phyloP scores from a whole-genome alignment of 805 yeast genomes.

The Wickerhamomyces mucosus region DNA sequence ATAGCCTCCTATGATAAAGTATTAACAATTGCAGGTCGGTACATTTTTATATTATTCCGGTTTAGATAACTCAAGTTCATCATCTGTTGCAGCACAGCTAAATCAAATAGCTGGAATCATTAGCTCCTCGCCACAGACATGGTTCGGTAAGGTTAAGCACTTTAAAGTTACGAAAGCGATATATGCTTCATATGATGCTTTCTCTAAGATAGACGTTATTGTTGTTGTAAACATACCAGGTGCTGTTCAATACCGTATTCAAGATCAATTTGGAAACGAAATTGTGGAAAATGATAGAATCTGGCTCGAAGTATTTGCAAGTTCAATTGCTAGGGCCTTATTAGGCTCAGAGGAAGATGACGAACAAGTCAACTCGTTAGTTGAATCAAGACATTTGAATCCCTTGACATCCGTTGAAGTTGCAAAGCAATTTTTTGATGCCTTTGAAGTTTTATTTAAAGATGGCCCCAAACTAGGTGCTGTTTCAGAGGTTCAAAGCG shows the following conservation, averaged over 20 bases:
- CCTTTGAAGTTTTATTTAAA: constrained; percentile 56
- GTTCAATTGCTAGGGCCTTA: constrained; percentile 68
- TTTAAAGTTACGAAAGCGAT: constrained; percentile 68
- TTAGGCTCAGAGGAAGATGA: constrained; percentile 65
- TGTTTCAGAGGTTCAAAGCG: constrained; percentile 56
- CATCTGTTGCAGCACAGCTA: constrained; percentile 68
- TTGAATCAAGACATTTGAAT: constrained; percentile 75
- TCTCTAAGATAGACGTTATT: constrained; percentile 55
- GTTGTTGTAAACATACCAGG: constrained; percentile 75
- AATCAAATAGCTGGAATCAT: constrained; percentile 60
- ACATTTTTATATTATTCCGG: constrained; percentile 72
- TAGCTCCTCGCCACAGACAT: constrained; percentile 46
- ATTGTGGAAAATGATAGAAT: constrained; percentile 38
- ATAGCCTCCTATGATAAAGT: not conserved
- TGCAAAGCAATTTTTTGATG: constrained; percentile 47
- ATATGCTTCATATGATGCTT: constrained; percentile 66
- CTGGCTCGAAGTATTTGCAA: constrained; percentile 45
- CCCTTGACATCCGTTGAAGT: constrained; percentile 49
- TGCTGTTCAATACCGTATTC: constrained; percentile 45
- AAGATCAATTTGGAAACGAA: constrained; percentile 37
- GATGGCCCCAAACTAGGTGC: constrained; percentile 64
- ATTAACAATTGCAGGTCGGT: constrained; percentile 32
- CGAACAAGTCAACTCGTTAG: constrained; percentile 59
- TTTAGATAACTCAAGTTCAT: constrained; percentile 64
- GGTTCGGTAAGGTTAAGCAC: constrained; percentile 71